A percentile compares a stretch with the other conserved stretches of the same genome.
These are phyloP conservation scores for Trametes maxima DNA, from an alignment of 768 basidiomycete genomes.

Conservation along the genomic window DNA sequence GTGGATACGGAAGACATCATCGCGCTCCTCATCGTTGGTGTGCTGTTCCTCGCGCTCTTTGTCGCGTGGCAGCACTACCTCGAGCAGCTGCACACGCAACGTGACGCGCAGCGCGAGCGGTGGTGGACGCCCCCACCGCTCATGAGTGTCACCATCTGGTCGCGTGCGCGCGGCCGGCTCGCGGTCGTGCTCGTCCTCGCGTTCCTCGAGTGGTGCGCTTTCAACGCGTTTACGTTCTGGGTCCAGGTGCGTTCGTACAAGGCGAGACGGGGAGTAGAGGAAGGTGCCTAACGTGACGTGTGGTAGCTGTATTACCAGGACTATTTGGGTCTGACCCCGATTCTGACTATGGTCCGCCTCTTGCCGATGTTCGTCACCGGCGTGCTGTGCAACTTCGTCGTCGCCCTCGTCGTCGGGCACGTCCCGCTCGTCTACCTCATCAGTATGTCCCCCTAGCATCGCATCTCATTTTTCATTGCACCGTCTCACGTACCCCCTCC, in stretches of 20 bases:
- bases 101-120: neutral
- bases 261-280: neutral
- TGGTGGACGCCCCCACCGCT: constrained; percentile 57
- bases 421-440: constrained; percentile 60
- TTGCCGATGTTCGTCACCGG: constrained; percentile 75
- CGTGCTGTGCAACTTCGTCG: constrained; percentile 60
- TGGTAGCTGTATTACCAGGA: constrained; percentile 73
- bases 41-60: constrained; percentile 58
- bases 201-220: constrained; percentile 64
- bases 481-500: neutral
- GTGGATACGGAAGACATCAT: constrained; percentile 60
- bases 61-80: constrained; percentile 67
- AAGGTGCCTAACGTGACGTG: neutral
- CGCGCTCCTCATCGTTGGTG: constrained; percentile 61
- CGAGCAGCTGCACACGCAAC: constrained; percentile 39
- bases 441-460: constrained; percentile 41
- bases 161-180: constrained; percentile 61
- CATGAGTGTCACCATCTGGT: constrained; percentile 66
- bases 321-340: constrained; percentile 53
- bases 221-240: constrained; percentile 58
- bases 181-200: constrained; percentile 64
- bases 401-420: constrained; percentile 59
- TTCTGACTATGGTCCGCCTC: constrained; percentile 65
- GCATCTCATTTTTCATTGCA: too few relatives aligned
- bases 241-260: constrained; percentile 36